Evolutionary conservation across 2,329 filamentous ascomycete genomes (phyloP).

Genomic region (Colletotrichum phormii): DNA sequence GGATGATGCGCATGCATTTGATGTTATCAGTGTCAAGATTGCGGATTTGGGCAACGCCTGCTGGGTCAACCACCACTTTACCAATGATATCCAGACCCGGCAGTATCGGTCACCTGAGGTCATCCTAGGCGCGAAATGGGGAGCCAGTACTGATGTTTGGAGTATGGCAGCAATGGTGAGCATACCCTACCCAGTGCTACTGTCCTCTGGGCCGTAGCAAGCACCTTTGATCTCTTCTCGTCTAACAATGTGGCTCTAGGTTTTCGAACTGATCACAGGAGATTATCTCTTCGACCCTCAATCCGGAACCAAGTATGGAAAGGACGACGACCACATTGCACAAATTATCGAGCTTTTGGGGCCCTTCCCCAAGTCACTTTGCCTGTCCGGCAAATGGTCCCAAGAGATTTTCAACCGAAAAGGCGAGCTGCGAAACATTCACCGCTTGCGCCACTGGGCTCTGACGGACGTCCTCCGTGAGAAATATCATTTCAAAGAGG

Average conservation of each 20-base stretch:
- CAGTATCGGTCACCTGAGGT: slow-evolving; percentile 98
- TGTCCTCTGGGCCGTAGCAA: not conserved
- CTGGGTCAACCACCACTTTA: slow-evolving; percentile 99
- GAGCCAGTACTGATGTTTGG: slow-evolving; percentile 99
- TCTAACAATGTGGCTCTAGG: slow-evolving; percentile 62
- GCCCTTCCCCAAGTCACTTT: slow-evolving; percentile 91
- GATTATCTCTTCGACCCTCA: slow-evolving; percentile 99
- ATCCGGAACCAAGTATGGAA: slow-evolving; percentile 98
- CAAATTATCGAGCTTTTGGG: slow-evolving; percentile 98
- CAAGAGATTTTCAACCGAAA: slow-evolving; percentile 99
- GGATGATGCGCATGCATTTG: slow-evolving; percentile 67
- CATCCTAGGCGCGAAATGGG: slow-evolving; percentile 97
- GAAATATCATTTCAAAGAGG: slow-evolving; percentile 93
- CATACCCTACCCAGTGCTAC: not conserved
- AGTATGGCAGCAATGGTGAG: slow-evolving; percentile 99
- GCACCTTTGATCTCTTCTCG: not conserved
- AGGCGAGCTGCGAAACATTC: slow-evolving; percentile 96
- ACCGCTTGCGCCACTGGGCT: slow-evolving; percentile 95
- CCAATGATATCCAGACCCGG: slow-evolving; percentile 97
- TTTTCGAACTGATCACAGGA: slow-evolving; percentile 96
- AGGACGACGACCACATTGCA: slow-evolving; percentile 98
- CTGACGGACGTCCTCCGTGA: slow-evolving; percentile 91
- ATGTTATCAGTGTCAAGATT: slow-evolving; percentile 98
- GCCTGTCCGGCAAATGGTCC: slow-evolving; percentile 94
- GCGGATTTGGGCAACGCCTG: slow-evolving; percentile 98